Conservation (phyloP, 2,329 filamentous ascomycete genomes). For the Colletotrichum lupini region DNA sequence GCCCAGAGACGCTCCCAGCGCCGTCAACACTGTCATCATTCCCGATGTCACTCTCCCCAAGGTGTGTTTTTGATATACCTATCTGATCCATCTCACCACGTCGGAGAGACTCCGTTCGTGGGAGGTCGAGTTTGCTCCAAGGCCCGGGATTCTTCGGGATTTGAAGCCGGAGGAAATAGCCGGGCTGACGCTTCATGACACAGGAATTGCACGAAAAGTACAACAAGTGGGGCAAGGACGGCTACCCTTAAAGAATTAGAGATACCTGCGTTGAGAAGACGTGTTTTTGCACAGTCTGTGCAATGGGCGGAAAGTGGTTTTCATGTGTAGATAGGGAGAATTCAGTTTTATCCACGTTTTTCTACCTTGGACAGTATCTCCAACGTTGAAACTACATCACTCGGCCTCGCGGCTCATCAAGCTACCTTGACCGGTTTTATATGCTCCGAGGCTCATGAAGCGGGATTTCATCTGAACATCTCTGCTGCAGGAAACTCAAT, state of each 20-base stretch:
- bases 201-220: conserved; percentile 94
- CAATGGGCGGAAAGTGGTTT: conserved; percentile 23
- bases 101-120: not conserved
- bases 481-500: not conserved
- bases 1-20: conserved; percentile 91
- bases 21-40: conserved; percentile 93
- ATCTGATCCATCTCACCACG: not conserved
- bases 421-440: not conserved
- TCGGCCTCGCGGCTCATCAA: not conserved
- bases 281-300: conserved; percentile 12
- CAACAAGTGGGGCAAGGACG: conserved; percentile 99
- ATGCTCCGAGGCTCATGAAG: not conserved
- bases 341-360: conserved; percentile 22
- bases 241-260: conserved; percentile 68
- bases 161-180: not conserved
- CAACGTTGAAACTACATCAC: not conserved
- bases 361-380: not conserved
- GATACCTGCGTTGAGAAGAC: conserved; percentile 24
- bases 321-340: conserved; percentile 37
- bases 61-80: conserved; percentile 60
- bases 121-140: too few relatives aligned
- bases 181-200: conserved; percentile 29
- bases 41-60: conserved; percentile 93
- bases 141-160: not conserved
- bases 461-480: not conserved